Conservation (phyloP, 2,329 filamentous ascomycete genomes). For the Leptographium flavum region DNA sequence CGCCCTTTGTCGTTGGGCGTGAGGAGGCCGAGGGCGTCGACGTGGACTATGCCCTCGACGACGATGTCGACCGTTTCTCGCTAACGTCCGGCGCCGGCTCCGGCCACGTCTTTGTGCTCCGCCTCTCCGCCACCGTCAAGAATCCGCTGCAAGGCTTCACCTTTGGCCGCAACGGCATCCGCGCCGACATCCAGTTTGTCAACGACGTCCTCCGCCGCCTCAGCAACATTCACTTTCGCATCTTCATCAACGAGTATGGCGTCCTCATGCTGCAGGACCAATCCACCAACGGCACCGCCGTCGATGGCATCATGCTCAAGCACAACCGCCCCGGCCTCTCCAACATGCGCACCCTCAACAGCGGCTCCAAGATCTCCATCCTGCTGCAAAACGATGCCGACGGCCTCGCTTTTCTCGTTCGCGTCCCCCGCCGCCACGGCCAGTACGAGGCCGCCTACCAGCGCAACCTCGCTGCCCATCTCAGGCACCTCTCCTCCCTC, state of each 20-base stretch:
- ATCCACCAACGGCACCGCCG: slow-evolving; percentile 90
- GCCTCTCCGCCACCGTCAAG: slow-evolving; percentile 61
- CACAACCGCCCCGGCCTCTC: slow-evolving; percentile 17
- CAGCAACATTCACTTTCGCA: slow-evolving; percentile 92
- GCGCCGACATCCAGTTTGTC: slow-evolving; percentile 59
- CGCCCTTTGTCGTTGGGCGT: slow-evolving; percentile 33
- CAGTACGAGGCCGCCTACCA: slow-evolving; percentile 50
- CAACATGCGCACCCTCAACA: slow-evolving; percentile 46
- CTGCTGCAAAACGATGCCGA: slow-evolving; percentile 33
- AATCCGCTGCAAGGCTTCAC: slow-evolving; percentile 60
- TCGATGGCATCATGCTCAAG: slow-evolving; percentile 57
- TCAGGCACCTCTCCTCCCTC: slow-evolving; percentile 24
- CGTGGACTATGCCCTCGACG: slow-evolving; percentile 35
- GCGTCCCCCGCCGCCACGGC: slow-evolving; percentile 64
- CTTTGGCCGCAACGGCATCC: slow-evolving; percentile 62
- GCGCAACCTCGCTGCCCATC: slow-evolving; percentile 54
- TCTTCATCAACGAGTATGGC: slow-evolving; percentile 75
- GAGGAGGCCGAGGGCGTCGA: slow-evolving; percentile 35
- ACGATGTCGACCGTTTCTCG: slow-evolving; percentile 32
- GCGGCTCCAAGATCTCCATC: slow-evolving; percentile 61
- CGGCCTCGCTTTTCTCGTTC: slow-evolving; percentile 71
- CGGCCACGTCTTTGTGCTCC: slow-evolving; percentile 60
- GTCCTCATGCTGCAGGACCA: slow-evolving; percentile 85
- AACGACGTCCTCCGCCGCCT: slow-evolving; percentile 58
- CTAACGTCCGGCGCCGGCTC: slow-evolving; percentile 35